Evolutionary conservation across 495 filamentous ascomycete species (phyloP).

Genomic region (Ascobolus immersus): DNA sequence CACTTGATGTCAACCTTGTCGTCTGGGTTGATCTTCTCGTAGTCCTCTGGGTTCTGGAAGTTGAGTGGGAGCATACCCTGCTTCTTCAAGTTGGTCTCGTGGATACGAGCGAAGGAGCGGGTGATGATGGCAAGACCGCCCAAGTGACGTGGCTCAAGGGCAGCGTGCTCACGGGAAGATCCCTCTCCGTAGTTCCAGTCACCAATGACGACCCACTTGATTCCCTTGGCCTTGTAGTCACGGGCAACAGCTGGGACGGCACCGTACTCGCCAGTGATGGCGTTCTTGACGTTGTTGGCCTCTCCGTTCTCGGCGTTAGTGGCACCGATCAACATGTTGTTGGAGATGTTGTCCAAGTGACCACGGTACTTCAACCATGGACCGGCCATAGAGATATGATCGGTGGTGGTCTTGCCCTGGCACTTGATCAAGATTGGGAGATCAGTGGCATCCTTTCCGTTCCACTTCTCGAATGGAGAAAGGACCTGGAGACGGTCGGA

Average conservation of each 20-base stretch:
- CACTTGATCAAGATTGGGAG: slow-evolving; percentile 79
- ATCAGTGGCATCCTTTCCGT: slow-evolving; percentile 39
- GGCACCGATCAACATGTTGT: slow-evolving; percentile 87
- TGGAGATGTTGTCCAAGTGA: slow-evolving; percentile 87
- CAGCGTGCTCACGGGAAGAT: slow-evolving; percentile 80
- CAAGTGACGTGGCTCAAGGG: slow-evolving; percentile 83
- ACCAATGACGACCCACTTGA: slow-evolving; percentile 74
- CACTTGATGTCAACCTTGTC: slow-evolving; percentile 60
- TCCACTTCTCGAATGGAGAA: slow-evolving; percentile 77
- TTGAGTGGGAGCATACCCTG: slow-evolving; percentile 88
- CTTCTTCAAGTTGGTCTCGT: slow-evolving; percentile 98
- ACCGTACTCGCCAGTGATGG: slow-evolving; percentile 34
- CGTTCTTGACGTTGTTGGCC: slow-evolving; percentile 74
- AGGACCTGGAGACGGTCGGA: slow-evolving; percentile 73
- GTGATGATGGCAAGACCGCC: slow-evolving; percentile 67
- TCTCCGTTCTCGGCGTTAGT: slow-evolving; percentile 77
- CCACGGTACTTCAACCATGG: slow-evolving; percentile 99
- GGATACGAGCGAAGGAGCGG: slow-evolving; percentile 86
- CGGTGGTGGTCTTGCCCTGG: slow-evolving; percentile 89
- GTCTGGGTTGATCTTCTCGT: slow-evolving; percentile 66
- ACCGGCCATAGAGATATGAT: slow-evolving; percentile 91
- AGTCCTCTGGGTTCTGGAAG: slow-evolving; percentile 66
- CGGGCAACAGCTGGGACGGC: slow-evolving; percentile 66
- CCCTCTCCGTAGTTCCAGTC: slow-evolving; percentile 98
- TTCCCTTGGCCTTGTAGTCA: slow-evolving; percentile 46